A percentile compares a stretch with the other conserved stretches of the same genome.
Conservation (phyloP, 768 basidiomycete genomes). For the Arthromyces matolae region DNA sequence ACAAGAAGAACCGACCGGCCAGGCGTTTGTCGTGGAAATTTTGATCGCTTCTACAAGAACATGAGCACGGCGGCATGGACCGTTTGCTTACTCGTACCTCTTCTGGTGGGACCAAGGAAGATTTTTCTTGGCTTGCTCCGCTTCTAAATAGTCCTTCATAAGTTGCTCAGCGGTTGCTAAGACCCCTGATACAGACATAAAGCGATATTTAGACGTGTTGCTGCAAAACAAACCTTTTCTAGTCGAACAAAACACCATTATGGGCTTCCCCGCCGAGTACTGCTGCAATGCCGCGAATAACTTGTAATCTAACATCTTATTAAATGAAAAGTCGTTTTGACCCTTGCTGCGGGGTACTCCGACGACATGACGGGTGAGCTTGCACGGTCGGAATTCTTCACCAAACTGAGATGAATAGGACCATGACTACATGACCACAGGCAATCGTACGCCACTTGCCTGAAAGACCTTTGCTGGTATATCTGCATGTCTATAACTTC, state of each 20-base stretch:
- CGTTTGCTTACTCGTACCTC: slow-evolving; percentile 33
- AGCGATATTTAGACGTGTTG: neutral
- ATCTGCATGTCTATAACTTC: slow-evolving; percentile 32
- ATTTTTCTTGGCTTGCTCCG: slow-evolving; percentile 40
- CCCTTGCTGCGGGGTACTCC: slow-evolving; percentile 59
- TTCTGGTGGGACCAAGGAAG: slow-evolving; percentile 70
- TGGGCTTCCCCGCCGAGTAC: slow-evolving; percentile 77
- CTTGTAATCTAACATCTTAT: slow-evolving; percentile 64
- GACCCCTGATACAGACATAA: slow-evolving; percentile 37
- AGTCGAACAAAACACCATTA: slow-evolving; percentile 85
- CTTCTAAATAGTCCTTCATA: slow-evolving; percentile 64
- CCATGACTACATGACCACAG: neutral
- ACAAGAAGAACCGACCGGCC: slow-evolving; percentile 39
- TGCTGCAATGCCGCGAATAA: slow-evolving; percentile 70
- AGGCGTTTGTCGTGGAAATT: slow-evolving; percentile 68
- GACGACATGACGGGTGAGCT: slow-evolving; percentile 67
- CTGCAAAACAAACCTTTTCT: slow-evolving; percentile 58
- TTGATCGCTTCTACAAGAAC: slow-evolving; percentile 43
- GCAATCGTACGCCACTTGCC: slow-evolving; percentile 33
- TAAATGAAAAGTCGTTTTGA: slow-evolving; percentile 79
- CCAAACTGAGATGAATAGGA: slow-evolving; percentile 67
- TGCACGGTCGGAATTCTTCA: slow-evolving; percentile 88
- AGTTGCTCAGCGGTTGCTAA: slow-evolving; percentile 72
- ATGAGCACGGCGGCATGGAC: neutral
- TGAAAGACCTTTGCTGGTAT: slow-evolving; percentile 63